A percentile compares a stretch with the other conserved stretches of the same genome.
These are phyloP conservation scores for Emmonsiellopsis sp. DNA, from an alignment of 2,329 filamentous ascomycete genomes.

Conservation along the genomic window DNA sequence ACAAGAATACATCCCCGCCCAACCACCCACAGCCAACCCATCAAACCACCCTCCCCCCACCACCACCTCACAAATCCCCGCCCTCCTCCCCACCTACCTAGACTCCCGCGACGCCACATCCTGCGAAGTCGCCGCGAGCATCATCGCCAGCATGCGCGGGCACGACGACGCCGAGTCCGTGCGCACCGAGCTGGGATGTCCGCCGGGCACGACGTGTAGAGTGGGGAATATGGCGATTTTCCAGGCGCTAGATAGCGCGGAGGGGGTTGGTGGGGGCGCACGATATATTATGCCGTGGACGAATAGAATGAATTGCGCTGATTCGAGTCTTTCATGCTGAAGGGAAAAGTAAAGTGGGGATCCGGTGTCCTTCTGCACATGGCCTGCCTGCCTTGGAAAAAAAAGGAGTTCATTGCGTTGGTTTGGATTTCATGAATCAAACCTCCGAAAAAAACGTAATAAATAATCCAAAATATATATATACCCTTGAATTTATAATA, in stretches of 20 bases:
- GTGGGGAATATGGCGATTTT: conserved; percentile 15
- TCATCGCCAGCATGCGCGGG: conserved; percentile 15
- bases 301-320: no score
- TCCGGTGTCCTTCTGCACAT: no score
- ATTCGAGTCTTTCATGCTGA: no score
- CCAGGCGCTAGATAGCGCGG: conserved; percentile 9
- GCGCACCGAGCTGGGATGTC: conserved; percentile 13
- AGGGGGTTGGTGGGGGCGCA: not conserved
- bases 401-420: no score
- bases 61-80: conserved; percentile 27
- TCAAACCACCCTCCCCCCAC: conserved; percentile 12
- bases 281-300: not conserved
- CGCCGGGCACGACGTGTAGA: conserved; percentile 8
- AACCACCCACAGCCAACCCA: not conserved
- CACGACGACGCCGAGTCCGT: conserved; percentile 7
- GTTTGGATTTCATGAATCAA: no score
- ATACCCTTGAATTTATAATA: no score
- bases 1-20: not conserved
- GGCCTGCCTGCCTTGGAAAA: no score
- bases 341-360: no score
- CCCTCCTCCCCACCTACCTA: not conserved
- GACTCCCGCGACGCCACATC: conserved; percentile 9
- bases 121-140: conserved; percentile 14
- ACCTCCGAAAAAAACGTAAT: no score
- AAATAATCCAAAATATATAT: no score